phyloP scores from a whole-genome alignment of 1,284 basidiomycete species.

The Inonotus obliquus region DNA sequence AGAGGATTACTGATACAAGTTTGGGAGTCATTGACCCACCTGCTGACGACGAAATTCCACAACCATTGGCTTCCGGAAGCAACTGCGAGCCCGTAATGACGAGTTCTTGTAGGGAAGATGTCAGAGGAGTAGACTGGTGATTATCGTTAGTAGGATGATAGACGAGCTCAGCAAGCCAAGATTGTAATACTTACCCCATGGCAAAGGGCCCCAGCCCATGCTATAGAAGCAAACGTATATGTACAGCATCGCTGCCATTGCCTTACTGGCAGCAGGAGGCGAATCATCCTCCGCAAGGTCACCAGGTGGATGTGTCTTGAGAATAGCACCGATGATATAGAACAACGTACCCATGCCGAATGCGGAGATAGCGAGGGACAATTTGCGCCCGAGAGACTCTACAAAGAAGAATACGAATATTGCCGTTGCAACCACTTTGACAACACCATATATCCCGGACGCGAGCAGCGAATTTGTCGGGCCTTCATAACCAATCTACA shows the following conservation, averaged over 20 bases:
- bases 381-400: constrained; percentile 51
- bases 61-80: constrained; percentile 76
- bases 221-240: constrained; percentile 75
- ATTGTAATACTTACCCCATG: constrained; percentile 39
- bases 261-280: constrained; percentile 50
- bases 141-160: neutral
- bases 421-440: constrained; percentile 69
- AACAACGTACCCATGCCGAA: constrained; percentile 55
- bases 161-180: neutral
- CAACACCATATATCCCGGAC: constrained; percentile 78
- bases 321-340: constrained; percentile 67
- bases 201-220: constrained; percentile 59
- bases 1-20: neutral
- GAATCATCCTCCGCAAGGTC: constrained; percentile 24
- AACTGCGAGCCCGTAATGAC: constrained; percentile 70
- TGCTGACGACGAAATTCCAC: constrained; percentile 70
- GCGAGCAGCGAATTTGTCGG: constrained; percentile 64
- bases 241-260: constrained; percentile 74
- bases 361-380: constrained; percentile 61
- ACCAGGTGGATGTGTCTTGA: constrained; percentile 66
- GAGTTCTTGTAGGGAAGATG: constrained; percentile 79
- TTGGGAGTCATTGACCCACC: neutral
- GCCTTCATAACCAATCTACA: constrained; percentile 60
- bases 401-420: constrained; percentile 58
- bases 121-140: constrained; percentile 63